Evolutionary conservation across 192 early-diverging fungal species (phyloP), one percentile per base, ranked within the genome.

Genomic region (Backusella psychrophila): DNA sequence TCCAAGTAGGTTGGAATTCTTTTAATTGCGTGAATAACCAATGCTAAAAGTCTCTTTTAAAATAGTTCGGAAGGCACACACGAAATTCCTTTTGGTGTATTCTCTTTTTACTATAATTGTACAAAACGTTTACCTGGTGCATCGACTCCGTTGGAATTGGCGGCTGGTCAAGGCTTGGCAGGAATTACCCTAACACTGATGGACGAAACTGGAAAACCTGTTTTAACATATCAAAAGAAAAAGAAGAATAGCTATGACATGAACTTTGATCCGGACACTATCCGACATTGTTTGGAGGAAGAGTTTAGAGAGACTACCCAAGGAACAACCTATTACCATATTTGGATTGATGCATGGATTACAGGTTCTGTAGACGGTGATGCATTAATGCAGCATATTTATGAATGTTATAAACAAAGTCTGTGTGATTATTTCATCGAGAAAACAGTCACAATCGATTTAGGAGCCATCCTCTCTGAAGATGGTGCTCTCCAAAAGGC

Each of bases 381-480:
- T 11, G 73, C 79, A 2, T 67, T 89, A 9, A 31, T 87, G 39
- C 82, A 89, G 21, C 41, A 82, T 23, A 86, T 89, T 34, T 75
- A 69, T 39, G 77, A 83, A 46, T 86, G 88, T 73, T 89, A 84
- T 75, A 80, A 80, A n/a, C 86, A 87, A 69, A 83, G 81, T 59
- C 53, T 89, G 38, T 89, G 88, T 59, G 86, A 89, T 31, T 87
- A 87, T 52, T 82, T 87, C 19, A 84, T 89, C 17, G 75, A 77
- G n/a, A 71, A 77, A 35, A 71, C 56, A 1, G 69, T 71, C 8
- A 71, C 67, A 49, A 70, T 71, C 26, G 69, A 71, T 65, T 36
- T 71, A 33, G 52, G 69, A 8, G 53, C 69, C 12, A 31, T 53
- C 33, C 69, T 77, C 0, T 71, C 44, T 6, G 36, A 71, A 65